A percentile compares a stretch with the other conserved stretches of the same genome.
phyloP scores from a whole-genome alignment of 1,284 basidiomycete genomes.

The Pseudozyma flocculosa region DNA sequence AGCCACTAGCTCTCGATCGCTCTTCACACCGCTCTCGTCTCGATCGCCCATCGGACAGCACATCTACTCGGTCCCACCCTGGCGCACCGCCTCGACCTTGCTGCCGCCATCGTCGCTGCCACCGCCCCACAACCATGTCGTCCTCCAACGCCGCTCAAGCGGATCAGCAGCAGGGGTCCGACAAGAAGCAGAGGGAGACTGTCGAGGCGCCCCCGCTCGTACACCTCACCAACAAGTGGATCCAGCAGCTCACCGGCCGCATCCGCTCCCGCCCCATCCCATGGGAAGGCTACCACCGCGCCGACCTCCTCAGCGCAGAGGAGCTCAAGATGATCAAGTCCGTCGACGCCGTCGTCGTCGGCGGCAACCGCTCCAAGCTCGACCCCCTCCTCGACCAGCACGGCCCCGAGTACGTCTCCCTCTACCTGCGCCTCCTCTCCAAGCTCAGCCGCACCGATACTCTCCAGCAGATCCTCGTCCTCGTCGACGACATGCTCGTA shows the following conservation, averaged over 20 bases:
- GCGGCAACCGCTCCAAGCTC: constrained; percentile 85
- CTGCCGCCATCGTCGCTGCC: too few relatives aligned
- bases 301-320: constrained; percentile 81
- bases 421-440: constrained; percentile 87
- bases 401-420: constrained; percentile 69
- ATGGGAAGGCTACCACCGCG: constrained; percentile 98
- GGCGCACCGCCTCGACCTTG: too few relatives aligned
- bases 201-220: constrained; percentile 65
- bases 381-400: constrained; percentile 66
- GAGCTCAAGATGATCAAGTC: constrained; percentile 76
- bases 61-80: too few relatives aligned
- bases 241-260: constrained; percentile 82
- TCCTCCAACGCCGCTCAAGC: neutral
- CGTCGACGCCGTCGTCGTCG: constrained; percentile 77
- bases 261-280: constrained; percentile 87
- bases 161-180: constrained; percentile 2
- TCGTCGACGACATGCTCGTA: constrained; percentile 83
- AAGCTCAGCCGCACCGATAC: constrained; percentile 91
- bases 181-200: constrained; percentile 7
- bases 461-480: constrained; percentile 86
- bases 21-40: too few relatives aligned
- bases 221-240: constrained; percentile 80
- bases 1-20: too few relatives aligned
- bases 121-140: constrained; percentile 1
- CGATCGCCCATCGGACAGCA: too few relatives aligned